Conservation (phyloP, 495 filamentous ascomycete genomes). For the Corynascus novoguineensis region DNA sequence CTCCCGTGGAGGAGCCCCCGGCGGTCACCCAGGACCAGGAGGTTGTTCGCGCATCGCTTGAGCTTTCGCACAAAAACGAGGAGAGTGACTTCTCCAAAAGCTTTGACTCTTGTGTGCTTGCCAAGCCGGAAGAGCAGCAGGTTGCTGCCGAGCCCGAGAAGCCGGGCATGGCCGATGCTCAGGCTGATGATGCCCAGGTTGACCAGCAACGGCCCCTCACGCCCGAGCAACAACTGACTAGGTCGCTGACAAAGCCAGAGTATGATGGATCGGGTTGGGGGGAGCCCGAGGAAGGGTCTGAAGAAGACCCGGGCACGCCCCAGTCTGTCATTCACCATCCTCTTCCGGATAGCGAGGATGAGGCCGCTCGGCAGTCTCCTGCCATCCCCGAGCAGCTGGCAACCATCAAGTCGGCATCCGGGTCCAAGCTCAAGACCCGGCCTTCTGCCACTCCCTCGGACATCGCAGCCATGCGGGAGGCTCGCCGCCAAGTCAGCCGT, state of each 20-base stretch:
- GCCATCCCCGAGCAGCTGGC: conserved; percentile 76
- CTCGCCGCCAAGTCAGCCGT: conserved; percentile 76
- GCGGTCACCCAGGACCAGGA: neutral
- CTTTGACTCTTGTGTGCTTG: conserved; percentile 40
- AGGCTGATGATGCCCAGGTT: conserved; percentile 47
- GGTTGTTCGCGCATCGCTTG: conserved; percentile 9
- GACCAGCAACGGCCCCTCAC: conserved; percentile 56
- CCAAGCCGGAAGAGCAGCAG: conserved; percentile 33
- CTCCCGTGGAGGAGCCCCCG: conserved; percentile 30
- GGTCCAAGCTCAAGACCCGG: conserved; percentile 82
- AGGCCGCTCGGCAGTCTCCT: conserved; percentile 47
- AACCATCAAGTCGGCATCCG: conserved; percentile 80
- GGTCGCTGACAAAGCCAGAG: conserved; percentile 44
- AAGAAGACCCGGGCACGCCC: conserved; percentile 68
- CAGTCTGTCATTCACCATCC: conserved; percentile 92
- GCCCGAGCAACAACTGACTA: conserved; percentile 50
- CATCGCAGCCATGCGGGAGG: conserved; percentile 78
- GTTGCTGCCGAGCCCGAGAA: conserved; percentile 29
- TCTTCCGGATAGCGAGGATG: conserved; percentile 44
- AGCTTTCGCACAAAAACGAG: conserved; percentile 20
- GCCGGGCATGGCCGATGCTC: conserved; percentile 47
- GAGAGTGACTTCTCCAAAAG: conserved; percentile 36
- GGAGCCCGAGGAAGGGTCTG: conserved; percentile 46
- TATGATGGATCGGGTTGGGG: conserved; percentile 54
- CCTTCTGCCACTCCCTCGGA: conserved; percentile 84